Evolutionary conservation across 768 basidiomycete genomes (phyloP).

Genomic region (Lactarius tabidus): DNA sequence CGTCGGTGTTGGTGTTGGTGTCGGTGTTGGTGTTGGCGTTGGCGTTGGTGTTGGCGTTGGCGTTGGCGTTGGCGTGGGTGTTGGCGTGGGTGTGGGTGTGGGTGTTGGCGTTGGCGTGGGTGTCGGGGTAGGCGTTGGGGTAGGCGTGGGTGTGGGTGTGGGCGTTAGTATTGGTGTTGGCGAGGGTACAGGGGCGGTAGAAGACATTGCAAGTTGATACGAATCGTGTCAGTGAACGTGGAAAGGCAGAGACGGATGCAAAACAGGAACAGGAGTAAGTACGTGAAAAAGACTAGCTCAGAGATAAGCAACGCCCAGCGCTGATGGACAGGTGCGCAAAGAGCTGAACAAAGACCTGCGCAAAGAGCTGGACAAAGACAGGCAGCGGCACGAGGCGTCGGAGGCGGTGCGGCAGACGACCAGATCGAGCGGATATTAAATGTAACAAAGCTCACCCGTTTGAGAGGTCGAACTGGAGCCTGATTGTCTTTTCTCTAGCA

Average conservation of each 20-base stretch:
- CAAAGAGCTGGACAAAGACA: background rate
- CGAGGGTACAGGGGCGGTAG: slow-evolving; percentile 25
- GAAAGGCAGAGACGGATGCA: background rate
- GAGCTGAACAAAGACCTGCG: background rate
- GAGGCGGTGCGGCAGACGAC: background rate
- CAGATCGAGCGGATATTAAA: background rate
- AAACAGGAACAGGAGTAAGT: slow-evolving; percentile 34
- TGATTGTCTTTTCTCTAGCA: slow-evolving; percentile 11
- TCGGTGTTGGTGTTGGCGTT: too few species aligned
- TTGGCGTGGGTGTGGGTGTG: background rate
- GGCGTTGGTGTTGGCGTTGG: background rate
- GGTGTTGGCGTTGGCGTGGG: slow-evolving; percentile 9
- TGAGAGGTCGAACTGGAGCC: background rate
- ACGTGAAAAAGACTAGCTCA: too few species aligned
- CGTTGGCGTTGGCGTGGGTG: background rate
- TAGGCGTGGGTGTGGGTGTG: background rate
- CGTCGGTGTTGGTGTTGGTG: slow-evolving; percentile 5
- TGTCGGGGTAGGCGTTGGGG: background rate
- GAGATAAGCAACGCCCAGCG: background rate
- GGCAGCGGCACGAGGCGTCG: background rate
- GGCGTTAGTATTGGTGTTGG: slow-evolving; percentile 16
- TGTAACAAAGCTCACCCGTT: slow-evolving; percentile 2
- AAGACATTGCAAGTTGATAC: slow-evolving; percentile 24
- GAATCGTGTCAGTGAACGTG: background rate
- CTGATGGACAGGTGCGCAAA: background rate